Evolutionary conservation across 2,329 filamentous ascomycete genomes (phyloP), one percentile per base, ranked within the genome.

Genomic region (Xylaria arbuscula): DNA sequence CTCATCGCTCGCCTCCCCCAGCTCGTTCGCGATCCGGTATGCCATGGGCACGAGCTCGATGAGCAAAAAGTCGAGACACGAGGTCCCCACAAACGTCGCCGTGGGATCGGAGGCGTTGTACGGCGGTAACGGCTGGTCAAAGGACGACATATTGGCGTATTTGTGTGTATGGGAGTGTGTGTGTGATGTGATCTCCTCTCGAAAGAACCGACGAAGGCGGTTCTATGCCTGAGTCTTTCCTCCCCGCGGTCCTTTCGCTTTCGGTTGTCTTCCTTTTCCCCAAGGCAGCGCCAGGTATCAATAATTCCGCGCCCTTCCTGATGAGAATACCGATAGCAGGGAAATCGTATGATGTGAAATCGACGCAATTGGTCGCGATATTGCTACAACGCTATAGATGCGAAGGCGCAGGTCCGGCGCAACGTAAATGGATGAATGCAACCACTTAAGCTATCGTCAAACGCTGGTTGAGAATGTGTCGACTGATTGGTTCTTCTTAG

Each of bases 11-110:
- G 84, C 79, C 36, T 82, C 82, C 67, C 89, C 88, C 4, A 93
- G 85, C 76, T 96, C 91, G 76, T 90, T 88, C 24, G 93, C 90
- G 70, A 98, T 87, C 72, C 96, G 90, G 81, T 97, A 93, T 5
- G 95, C 93, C 85, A 98, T 91, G 47, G 96, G 96, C 17, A 99
- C 96, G 64, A 99, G 89, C 83, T 99, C 96, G 78, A 98, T 98
- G 75, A 99, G 88, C 65, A 99, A 88, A 75, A 99, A 92, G 81
- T 99, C 96, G 76, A 99, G 89, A 79, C 92, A 94, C 56, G 95
- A 96, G 66, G 91, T 89, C 82, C 88, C 91, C 75, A 98, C 86
- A 82, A 94, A 92, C 69, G 89, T 89, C 67, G 92, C 91, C 68
- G 86, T 86, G 45, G 93, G 92, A 81, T 97, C 93, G 72, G 87